Conservation (phyloP, 2,329 filamentous ascomycete genomes). For the Huntiella bhutanensis region DNA sequence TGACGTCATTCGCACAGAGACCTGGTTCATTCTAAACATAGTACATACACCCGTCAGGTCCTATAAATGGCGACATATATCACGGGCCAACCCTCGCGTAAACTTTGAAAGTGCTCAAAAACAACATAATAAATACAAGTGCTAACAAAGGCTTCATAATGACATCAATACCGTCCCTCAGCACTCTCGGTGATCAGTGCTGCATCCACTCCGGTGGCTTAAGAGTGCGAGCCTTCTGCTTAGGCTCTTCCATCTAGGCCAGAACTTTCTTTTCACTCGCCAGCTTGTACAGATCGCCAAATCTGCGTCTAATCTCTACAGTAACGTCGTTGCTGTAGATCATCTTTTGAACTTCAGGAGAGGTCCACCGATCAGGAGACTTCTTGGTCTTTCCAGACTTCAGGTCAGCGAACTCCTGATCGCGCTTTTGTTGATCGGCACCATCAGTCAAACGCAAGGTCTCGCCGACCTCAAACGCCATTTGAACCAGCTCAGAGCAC, state of each 20-base stretch:
- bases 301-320: constrained; percentile 30
- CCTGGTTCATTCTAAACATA: neutral
- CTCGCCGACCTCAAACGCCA: constrained; percentile 33
- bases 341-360: constrained; percentile 47
- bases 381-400: constrained; percentile 27
- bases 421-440: constrained; percentile 37
- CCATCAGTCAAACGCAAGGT: constrained; percentile 39
- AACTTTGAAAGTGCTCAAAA: too few species aligned
- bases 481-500: constrained; percentile 31
- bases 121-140: too few species aligned
- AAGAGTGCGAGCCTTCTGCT: too few species aligned
- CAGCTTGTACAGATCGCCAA: constrained; percentile 25
- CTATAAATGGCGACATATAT: neutral
- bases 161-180: neutral
- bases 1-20: too few species aligned
- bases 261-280: neutral
- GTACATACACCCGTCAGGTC: too few species aligned
- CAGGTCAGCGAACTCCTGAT: constrained; percentile 34
- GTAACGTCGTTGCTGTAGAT: constrained; percentile 47
- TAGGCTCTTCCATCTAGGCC: too few species aligned
- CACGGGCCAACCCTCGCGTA: neutral
- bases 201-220: too few species aligned
- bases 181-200: neutral
- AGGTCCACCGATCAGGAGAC: constrained; percentile 51
- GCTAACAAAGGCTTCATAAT: neutral